A percentile compares a stretch with the other conserved stretches of the same genome.
These are phyloP conservation scores for Xylona heveae DNA, from an alignment of 495 filamentous ascomycete genomes.

Conservation along the genomic window DNA sequence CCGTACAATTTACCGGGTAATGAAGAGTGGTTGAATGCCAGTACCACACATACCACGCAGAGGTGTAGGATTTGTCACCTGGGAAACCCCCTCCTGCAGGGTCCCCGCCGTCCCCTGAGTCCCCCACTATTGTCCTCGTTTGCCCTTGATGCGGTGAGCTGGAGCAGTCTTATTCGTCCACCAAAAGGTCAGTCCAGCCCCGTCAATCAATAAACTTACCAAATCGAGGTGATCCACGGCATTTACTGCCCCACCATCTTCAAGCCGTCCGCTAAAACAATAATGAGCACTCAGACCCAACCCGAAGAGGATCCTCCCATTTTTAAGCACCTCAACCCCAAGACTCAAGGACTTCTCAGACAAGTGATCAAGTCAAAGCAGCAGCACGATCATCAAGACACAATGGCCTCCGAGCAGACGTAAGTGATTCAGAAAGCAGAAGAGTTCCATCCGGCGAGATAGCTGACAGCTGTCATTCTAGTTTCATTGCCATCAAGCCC, in stretches of 20 bases:
- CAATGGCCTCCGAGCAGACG: constrained; percentile 91
- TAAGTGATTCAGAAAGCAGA: constrained; percentile 25
- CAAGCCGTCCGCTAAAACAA: constrained; percentile 3
- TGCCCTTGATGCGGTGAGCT: too few species aligned
- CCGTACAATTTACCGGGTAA: too few species aligned
- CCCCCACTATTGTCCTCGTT: too few species aligned
- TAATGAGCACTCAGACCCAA: constrained; percentile 6
- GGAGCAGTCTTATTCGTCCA: too few species aligned
- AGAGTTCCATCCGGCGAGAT: neutral
- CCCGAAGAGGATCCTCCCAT: constrained; percentile 19
- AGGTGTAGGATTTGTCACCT: too few species aligned
- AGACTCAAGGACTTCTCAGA: constrained; percentile 22
- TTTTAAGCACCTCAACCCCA: constrained; percentile 23
- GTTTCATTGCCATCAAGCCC: constrained; percentile 99
- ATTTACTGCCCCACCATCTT: neutral
- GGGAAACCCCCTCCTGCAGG: too few species aligned
- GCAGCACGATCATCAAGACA: constrained; percentile 19
- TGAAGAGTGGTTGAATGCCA: too few species aligned
- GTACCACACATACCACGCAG: too few species aligned
- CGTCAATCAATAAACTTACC: too few species aligned
- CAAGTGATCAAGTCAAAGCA: constrained; percentile 17
- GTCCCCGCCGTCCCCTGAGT: too few species aligned
- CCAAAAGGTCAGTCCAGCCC: too few species aligned
- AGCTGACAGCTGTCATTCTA: constrained; percentile 15
- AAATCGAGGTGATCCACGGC: too few species aligned